These are phyloP conservation scores for Clonostachys byssicola DNA, from an alignment of 2,329 filamentous ascomycete genomes.

Conservation along the genomic window DNA sequence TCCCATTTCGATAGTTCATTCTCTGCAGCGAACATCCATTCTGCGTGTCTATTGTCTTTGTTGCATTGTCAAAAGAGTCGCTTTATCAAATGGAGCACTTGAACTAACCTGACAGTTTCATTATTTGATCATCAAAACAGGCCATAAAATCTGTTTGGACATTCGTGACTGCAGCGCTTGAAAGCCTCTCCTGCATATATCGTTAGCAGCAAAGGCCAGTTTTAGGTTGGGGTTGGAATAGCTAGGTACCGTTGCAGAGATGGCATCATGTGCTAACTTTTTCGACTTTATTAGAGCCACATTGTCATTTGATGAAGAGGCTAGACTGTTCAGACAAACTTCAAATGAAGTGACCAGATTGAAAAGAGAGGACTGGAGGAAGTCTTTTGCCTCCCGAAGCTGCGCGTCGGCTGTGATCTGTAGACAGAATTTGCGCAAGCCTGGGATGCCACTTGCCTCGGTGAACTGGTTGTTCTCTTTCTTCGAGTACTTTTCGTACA, in stretches of 20 bases:
- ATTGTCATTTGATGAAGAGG: no score
- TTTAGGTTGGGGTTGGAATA: background rate
- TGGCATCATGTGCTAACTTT: no score
- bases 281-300: no score
- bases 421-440: conserved; percentile 23
- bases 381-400: conserved; percentile 19
- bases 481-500: conserved; percentile 21
- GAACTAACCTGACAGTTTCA: conserved; percentile 8
- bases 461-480: conserved; percentile 18
- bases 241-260: background rate
- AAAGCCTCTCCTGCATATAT: conserved; percentile 3
- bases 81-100: background rate
- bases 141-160: conserved; percentile 5
- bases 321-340: conserved; percentile 7
- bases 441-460: conserved; percentile 20
- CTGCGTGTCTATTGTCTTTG: conserved; percentile 3
- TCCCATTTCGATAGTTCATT: conserved; percentile 6
- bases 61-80: background rate
- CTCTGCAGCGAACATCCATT: conserved; percentile 11
- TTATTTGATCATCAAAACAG: conserved; percentile 9
- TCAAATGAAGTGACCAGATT: conserved; percentile 19
- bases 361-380: conserved; percentile 14
- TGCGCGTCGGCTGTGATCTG: conserved; percentile 23
- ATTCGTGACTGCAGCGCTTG: background rate
- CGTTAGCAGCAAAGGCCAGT: background rate